These are phyloP conservation scores for Emericellopsis atlantica DNA, from an alignment of 2,329 filamentous ascomycete species.

Conservation along the genomic window DNA sequence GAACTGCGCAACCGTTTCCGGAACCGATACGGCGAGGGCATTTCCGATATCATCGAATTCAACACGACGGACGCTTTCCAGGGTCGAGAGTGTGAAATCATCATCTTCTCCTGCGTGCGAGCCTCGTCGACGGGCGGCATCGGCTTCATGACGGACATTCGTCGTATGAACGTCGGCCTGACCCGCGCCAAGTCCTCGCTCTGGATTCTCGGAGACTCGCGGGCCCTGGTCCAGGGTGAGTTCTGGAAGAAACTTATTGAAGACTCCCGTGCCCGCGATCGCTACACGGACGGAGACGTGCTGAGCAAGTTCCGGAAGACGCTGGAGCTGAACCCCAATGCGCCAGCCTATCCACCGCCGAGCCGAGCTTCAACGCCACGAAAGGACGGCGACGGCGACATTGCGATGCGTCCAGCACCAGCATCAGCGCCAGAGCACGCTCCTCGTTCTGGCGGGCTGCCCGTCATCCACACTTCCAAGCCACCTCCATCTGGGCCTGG, in stretches of 20 bases:
- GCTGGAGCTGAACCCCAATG: slow-evolving; percentile 15
- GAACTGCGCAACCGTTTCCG: slow-evolving; percentile 68
- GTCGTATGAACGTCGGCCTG: slow-evolving; percentile 97
- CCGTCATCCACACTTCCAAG: slow-evolving; percentile 25
- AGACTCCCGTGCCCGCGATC: slow-evolving; percentile 61
- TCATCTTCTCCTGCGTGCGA: slow-evolving; percentile 97
- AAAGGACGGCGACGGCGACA: slow-evolving; percentile 2
- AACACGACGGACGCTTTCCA: slow-evolving; percentile 99
- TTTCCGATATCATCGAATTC: slow-evolving; percentile 79
- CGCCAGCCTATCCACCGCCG: slow-evolving; percentile 8
- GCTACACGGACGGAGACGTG: slow-evolving; percentile 61
- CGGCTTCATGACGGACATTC: slow-evolving; percentile 95
- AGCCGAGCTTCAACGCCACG: slow-evolving; percentile 8
- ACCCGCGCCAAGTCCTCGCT: slow-evolving; percentile 93
- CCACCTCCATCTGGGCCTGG: not conserved
- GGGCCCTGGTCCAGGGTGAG: slow-evolving; percentile 72
- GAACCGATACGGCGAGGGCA: slow-evolving; percentile 57
- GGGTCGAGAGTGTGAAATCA: slow-evolving; percentile 90
- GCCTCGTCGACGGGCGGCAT: slow-evolving; percentile 88
- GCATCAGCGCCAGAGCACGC: not conserved
- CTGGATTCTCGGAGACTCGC: slow-evolving; percentile 90
- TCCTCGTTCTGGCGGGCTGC: slow-evolving; percentile 6
- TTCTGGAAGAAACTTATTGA: slow-evolving; percentile 84
- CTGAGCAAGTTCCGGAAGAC: slow-evolving; percentile 33
- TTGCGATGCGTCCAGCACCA: slow-evolving; percentile 4